Evolutionary conservation across 2,329 filamentous ascomycete species (phyloP).

Genomic region (Arthrobotrys musiformis): DNA sequence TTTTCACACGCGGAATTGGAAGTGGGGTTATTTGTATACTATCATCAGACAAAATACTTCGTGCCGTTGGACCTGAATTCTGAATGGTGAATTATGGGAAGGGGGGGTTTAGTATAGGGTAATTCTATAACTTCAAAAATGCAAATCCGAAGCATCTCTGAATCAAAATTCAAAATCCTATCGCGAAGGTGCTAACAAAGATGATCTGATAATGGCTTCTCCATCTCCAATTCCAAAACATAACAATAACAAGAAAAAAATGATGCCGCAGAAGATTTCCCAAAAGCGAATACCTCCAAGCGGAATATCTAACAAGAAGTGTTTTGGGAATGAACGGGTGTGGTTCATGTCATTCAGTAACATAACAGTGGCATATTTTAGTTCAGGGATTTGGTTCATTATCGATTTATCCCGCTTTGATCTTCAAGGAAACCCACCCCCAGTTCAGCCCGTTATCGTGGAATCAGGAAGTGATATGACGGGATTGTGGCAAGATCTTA

Average conservation of each 20-base stretch:
- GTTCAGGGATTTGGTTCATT: background rate
- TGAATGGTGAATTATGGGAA: background rate
- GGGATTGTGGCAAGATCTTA: constrained; percentile 15
- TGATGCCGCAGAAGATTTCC: constrained; percentile 15
- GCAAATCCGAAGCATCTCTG: constrained; percentile 4
- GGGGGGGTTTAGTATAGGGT: background rate
- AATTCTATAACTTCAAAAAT: background rate
- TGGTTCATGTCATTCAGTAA: constrained; percentile 20
- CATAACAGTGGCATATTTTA: no score
- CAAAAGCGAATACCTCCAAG: constrained; percentile 1
- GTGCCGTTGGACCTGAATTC: no score
- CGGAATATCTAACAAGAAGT: constrained; percentile 4
- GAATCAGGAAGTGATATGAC: constrained; percentile 23
- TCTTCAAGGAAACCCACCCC: no score
- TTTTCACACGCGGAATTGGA: background rate
- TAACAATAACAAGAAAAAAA: background rate
- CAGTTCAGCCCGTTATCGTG: constrained; percentile 13
- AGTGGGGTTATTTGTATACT: background rate
- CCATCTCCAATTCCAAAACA: background rate
- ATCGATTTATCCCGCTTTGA: constrained; percentile 8
- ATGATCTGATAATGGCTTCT: constrained; percentile 19
- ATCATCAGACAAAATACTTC: no score
- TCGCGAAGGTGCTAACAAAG: no score
- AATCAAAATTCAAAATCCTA: background rate
- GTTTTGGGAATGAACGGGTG: constrained; percentile 8